Evolutionary conservation across 208 protist genomes (phyloP).

Genomic region (Borovskyia barvae): DNA sequence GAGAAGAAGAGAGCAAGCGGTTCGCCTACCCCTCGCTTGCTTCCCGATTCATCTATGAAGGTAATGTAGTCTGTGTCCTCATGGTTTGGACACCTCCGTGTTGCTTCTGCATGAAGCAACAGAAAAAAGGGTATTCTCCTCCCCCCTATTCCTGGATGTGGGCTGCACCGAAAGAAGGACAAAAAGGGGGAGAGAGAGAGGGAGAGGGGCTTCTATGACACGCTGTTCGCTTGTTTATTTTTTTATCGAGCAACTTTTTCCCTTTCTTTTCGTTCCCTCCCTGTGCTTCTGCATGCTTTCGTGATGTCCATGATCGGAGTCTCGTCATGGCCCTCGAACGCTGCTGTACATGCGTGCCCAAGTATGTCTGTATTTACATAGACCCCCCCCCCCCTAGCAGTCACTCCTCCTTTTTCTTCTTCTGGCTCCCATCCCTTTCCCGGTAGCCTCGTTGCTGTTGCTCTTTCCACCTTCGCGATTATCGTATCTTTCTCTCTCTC

Average conservation of each 20-base stretch:
- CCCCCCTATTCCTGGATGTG: too few relatives aligned
- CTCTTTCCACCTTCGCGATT: background rate
- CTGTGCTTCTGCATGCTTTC: background rate
- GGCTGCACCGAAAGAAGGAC: too few relatives aligned
- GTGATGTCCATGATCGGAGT: too few relatives aligned
- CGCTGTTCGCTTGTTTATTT: background rate
- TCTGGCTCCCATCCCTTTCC: slow-evolving; percentile 8
- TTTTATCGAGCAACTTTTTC: too few relatives aligned
- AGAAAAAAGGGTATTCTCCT: too few relatives aligned
- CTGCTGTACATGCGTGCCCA: background rate
- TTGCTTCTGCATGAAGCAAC: too few relatives aligned
- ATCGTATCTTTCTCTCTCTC: slow-evolving; percentile 9
- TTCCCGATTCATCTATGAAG: background rate
- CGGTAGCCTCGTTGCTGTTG: background rate
- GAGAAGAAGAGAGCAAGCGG: background rate
- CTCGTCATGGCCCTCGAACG: too few relatives aligned
- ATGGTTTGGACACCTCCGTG: too few relatives aligned
- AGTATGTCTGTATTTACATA: slow-evolving; percentile 7
- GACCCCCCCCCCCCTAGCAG: background rate
- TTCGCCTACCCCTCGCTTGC: background rate
- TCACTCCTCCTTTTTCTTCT: slow-evolving; percentile 17
- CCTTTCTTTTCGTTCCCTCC: background rate
- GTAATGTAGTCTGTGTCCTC: background rate
- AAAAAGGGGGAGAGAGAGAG: too few relatives aligned
- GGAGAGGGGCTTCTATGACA: too few relatives aligned